Percentiles rank a stretch among this genome's conserved stretches.
These are phyloP conservation scores for Berberis vulgaris DNA, from an alignment of 164 flowering plant genomes.

Conservation along the genomic window DNA sequence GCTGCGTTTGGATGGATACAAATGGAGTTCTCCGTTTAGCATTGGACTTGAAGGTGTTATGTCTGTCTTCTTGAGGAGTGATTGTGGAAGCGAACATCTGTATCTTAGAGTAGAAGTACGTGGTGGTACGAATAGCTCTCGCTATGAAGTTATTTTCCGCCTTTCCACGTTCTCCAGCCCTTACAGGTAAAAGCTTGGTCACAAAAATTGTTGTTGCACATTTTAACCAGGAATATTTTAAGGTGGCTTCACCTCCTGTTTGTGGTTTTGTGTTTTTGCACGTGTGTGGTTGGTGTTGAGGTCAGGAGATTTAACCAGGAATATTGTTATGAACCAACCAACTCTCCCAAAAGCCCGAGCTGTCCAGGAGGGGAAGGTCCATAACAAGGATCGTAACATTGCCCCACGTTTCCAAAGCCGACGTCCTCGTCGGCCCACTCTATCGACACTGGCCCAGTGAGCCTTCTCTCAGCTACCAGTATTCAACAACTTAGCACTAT, in stretches of 20 bases:
- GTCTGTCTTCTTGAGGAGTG: slow-evolving; percentile 52
- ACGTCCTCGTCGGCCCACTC: no score
- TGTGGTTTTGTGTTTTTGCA: background rate
- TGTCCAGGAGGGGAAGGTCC: no score
- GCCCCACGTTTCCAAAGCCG: no score
- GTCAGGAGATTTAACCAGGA: no score
- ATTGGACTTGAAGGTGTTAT: slow-evolving; percentile 69
- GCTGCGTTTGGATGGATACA: slow-evolving; percentile 71
- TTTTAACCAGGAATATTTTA: background rate
- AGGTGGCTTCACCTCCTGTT: background rate
- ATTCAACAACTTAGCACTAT: no score
- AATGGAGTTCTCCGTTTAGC: slow-evolving; percentile 89
- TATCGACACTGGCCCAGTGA: no score
- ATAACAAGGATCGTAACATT: no score
- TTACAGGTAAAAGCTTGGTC: slow-evolving; percentile 54
- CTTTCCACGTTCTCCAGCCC: slow-evolving; percentile 70
- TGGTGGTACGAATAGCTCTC: slow-evolving; percentile 69
- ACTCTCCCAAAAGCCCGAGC: no score
- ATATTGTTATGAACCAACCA: no score
- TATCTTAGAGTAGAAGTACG: slow-evolving; percentile 64
- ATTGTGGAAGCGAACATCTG: slow-evolving; percentile 26
- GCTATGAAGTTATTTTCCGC: slow-evolving; percentile 84
- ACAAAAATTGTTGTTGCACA: background rate
- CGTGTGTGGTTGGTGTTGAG: no score
- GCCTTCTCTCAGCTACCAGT: no score